Conservation (phyloP, 371 early-diverging fungal species). For the Blakeslea trispora region DNA sequence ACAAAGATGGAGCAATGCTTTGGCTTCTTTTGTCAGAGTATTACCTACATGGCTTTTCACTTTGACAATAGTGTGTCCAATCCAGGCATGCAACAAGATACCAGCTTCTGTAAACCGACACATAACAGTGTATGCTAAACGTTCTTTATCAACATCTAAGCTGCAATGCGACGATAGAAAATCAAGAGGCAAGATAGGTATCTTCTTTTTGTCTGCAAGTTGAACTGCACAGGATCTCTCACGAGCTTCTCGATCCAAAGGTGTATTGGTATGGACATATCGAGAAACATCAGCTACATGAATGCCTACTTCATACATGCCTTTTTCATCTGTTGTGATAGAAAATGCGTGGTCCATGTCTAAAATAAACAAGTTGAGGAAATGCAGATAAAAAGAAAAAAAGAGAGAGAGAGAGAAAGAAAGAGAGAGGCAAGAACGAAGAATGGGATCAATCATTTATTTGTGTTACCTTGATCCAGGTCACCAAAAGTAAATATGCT, state of each 20-base stretch:
- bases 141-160: constrained; percentile 65
- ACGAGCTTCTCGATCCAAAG: constrained; percentile 78
- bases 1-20: constrained; percentile 19
- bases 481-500: constrained; percentile 25
- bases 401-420: no score
- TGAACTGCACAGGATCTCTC: constrained; percentile 81
- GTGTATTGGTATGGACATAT: constrained; percentile 68
- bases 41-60: constrained; percentile 41
- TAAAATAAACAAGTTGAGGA: no score
- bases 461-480: constrained; percentile 4
- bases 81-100: constrained; percentile 46
- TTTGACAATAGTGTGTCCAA: constrained; percentile 73
- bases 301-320: constrained; percentile 69
- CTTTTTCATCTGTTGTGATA: constrained; percentile 16
- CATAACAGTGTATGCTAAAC: constrained; percentile 53
- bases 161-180: constrained; percentile 76
- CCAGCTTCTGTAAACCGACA: constrained; percentile 68
- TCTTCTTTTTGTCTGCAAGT: constrained; percentile 64
- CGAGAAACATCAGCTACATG: constrained; percentile 92
- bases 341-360: constrained; percentile 33
- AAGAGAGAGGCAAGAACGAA: no score
- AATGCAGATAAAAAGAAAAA: no score
- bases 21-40: constrained; percentile 1
- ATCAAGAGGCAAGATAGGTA: constrained; percentile 88
- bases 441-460: no score